Conservation (phyloP, 2,329 filamentous ascomycete genomes). For the Graphilbum fragrans region DNA sequence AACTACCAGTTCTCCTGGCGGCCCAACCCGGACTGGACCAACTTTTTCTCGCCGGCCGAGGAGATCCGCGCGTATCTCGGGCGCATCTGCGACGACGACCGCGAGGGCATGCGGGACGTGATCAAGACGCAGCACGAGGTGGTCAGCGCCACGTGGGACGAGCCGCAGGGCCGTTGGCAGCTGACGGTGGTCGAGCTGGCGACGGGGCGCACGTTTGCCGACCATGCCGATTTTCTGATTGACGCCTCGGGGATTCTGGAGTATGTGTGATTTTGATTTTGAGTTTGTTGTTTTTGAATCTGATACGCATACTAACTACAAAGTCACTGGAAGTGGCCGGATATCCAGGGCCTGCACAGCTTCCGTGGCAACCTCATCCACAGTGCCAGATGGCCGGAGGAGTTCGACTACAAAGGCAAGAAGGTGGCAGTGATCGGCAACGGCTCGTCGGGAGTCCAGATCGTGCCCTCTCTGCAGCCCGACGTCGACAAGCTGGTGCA, state of each 20-base stretch:
- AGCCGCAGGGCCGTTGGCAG: slow-evolving; percentile 27
- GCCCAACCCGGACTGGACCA: slow-evolving; percentile 45
- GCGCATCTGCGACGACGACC: slow-evolving; percentile 24
- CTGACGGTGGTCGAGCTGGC: slow-evolving; percentile 25
- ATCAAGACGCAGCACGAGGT: slow-evolving; percentile 33
- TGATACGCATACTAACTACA: slow-evolving; percentile 4
- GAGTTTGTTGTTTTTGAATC: background rate
- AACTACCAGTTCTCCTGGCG: slow-evolving; percentile 53
- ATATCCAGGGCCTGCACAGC: slow-evolving; percentile 29
- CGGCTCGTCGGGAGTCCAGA: slow-evolving; percentile 40
- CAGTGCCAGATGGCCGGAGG: slow-evolving; percentile 39
- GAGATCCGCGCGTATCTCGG: slow-evolving; percentile 46
- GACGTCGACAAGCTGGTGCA: slow-evolving; percentile 23
- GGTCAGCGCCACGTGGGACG: slow-evolving; percentile 30
- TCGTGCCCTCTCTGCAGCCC: slow-evolving; percentile 36
- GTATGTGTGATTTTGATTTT: slow-evolving; percentile 19
- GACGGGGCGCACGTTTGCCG: slow-evolving; percentile 26
- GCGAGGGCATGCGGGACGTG: slow-evolving; percentile 26
- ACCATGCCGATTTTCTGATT: slow-evolving; percentile 34
- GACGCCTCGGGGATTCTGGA: slow-evolving; percentile 40
- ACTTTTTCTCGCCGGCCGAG: slow-evolving; percentile 39
- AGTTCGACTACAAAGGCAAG: slow-evolving; percentile 36
- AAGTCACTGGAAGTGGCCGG: slow-evolving; percentile 41
- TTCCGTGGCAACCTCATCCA: slow-evolving; percentile 39
- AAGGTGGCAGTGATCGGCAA: slow-evolving; percentile 44